Evolutionary conservation across 768 basidiomycete species (phyloP), one percentile per base, ranked within the genome.

Genomic region (Boletus rufocinnamomeus): DNA sequence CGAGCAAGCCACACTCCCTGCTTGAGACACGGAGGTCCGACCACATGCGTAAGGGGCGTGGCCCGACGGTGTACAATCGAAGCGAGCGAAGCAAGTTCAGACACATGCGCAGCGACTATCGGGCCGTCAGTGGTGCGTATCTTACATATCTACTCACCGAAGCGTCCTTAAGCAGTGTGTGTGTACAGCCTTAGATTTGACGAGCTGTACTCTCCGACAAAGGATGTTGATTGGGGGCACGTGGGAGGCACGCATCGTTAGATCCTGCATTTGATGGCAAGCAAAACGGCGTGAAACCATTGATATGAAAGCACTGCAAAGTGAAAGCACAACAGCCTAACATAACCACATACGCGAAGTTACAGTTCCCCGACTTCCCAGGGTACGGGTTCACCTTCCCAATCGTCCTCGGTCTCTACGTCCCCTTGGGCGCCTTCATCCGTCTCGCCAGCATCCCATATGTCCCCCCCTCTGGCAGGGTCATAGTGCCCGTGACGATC

Each of bases 311-410:
- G 64, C 70, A 72, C 69, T 63, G 68, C 60, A 73, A 67, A 62
- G 66, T 63, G 62, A 68, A 73, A 41, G 63, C 54, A 62, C 54
- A 16, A 50, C 55, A 63, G 56, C 50, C 51, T 68, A 59, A 56
- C 59, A 64, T 62, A 65, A 65, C 53, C 69, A 74, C 75, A 72
- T 71, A 72, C 65, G 25, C 52, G 41, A 59, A 53, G 57, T 74
- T 80, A 91, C 72, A 93, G 65, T 65, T 91, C 91, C 52, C 84
- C 91, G 10, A 84, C 79, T 72, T 88, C 88, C 91, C 91, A 93
- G 59, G 90, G 87, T 37, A 91, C 80, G 38, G 87, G 86, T 71
- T 91, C 90, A 37, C 87, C 84, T 72, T 91, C 91, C 91, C 91
- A 93, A 61, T 76, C 76, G 48, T 75, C 76, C 62, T 87, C 86